Base-by-base conservation (phyloP, 352 stramenopile genomes). In the Phytopythium kandeliae region DNA sequence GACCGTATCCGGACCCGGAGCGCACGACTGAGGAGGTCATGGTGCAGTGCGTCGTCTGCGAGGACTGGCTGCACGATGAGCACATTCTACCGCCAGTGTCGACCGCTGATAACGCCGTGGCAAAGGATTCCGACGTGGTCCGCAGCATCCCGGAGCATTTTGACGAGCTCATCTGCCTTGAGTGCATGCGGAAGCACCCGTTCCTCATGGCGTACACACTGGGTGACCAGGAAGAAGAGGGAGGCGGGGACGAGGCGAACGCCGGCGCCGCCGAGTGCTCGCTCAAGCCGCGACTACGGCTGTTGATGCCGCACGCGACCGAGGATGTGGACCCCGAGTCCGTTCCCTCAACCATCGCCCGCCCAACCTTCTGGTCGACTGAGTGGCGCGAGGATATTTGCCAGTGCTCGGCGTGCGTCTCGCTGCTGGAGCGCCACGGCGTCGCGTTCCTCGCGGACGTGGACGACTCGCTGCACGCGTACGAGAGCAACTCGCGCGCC, bases 21-120 rank as follows among this genome's bases (percentile, higher is more conserved):
- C 67, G 74, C n/a, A 86, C 64, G 42, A 85, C 62, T 6, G 52
- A 58, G 15, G 79, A 90, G 50, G 50, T 86, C 4, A 90, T 90
- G 79, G 65, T 88, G 24, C 79, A 90, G 61, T 90, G 79, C 36
- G 58, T 87, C 33, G 63, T 90, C 25, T 90, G 79, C 52, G 79
- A 90, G 58, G 79, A 90, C 54, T 90, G 79, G 79, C 57, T 88
- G 49, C 79, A 90, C 43, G 72, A 86, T 48, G 76, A 85, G 46
- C 79, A 90, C 57, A 68, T 90, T 47, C 71, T 70, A 35, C 48
- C 28, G 37, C 48, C 60, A 2, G 33, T 25, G 7, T 35, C 31
- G 31, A 11, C 4, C 4, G 10, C 31, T 3, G 31, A 10, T 3
- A 11, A 35, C 7, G 55, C 30, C 26, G 16, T 5, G 13, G 19